Percentiles rank a stretch among this genome's conserved stretches.
Conservation (phyloP, 148 eudicot genomes). For the Fagopyrum tataricum region DNA sequence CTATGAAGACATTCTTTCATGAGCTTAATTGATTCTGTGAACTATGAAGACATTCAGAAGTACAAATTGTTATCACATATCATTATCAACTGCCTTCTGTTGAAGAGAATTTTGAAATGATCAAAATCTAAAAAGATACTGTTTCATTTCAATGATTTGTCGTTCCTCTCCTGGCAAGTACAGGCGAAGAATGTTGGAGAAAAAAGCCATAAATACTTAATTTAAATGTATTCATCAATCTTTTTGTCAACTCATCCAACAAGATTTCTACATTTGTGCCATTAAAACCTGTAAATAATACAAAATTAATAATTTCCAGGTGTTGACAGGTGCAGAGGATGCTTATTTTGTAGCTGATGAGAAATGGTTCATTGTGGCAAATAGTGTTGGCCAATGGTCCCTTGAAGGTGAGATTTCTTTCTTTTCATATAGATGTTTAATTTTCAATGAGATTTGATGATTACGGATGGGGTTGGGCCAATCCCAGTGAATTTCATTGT, state of each 20-base stretch:
- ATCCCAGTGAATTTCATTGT: no score
- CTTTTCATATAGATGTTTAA: not conserved
- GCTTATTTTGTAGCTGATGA: constrained; percentile 49
- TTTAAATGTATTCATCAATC: not conserved
- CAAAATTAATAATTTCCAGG: constrained; percentile 84
- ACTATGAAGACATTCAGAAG: not conserved
- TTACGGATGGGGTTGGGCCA: no score
- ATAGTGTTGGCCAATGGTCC: constrained; percentile 82
- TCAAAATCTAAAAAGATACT: not conserved
- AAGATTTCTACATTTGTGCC: not conserved
- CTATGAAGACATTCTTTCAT: not conserved
- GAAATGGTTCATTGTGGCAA: constrained; percentile 86
- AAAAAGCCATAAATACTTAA: not conserved
- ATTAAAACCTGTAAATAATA: constrained; percentile 40
- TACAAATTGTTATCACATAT: not conserved
- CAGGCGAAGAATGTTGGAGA: not conserved
- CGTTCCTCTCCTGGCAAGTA: not conserved
- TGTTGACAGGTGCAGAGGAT: constrained; percentile 91
- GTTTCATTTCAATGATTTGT: not conserved
- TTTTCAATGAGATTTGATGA: not conserved
- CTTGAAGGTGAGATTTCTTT: constrained; percentile 46
- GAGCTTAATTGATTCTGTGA: not conserved
- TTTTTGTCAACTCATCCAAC: not conserved
- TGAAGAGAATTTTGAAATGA: not conserved
- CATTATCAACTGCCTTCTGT: not conserved